Base-by-base conservation (phyloP, 1,284 basidiomycete genomes). In the Ceratobasidium sp. region DNA sequence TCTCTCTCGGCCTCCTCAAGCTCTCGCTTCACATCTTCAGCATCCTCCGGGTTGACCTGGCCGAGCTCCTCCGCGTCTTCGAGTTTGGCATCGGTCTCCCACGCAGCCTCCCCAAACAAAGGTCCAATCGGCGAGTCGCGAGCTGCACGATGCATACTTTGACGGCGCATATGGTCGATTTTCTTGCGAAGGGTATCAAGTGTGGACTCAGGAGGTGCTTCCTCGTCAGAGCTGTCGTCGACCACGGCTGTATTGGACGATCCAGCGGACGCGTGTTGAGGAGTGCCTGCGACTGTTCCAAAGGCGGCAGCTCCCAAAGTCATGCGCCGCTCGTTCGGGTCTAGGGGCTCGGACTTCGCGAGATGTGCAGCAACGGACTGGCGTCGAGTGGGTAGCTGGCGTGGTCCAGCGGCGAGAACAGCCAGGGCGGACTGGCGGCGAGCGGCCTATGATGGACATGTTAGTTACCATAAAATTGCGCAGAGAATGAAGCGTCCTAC, bases 151-250 rank as follows among this genome's bases (percentile, higher is more conserved):
- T 57, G 56, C 69, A 72, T 72, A 19, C 69, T 72, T 33, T 72
- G 69, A 41, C 69, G 69, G 24, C 69, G 69, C 69, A 72, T 72
- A 72, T 72, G 45, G 47, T 72, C 69, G 36, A 72, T 57, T 47
- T 72, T 72, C 33, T 72, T 72, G 44, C 69, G 69, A 15, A 72
- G 45, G 22, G 69, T 72, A 22, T 62, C 57, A 1, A 72, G 24
- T 5, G 57, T 33, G 1, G 45, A 48, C 45, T 72, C 69, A 15
- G 44, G 19, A 48, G 45, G 53, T 5, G 56, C 41, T 24, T 66
- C 69, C 27, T 72, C 69, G 45, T 72, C 69, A 2, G 69, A 72
- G 41, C 57, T 60, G 19, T 72, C 69, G 19, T 59, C 56, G 14
- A 41, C 29, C 22, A 72, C 29, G 24, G 44, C 56, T 15, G 41